Conservation (phyloP, 176 grass and related monocot species). For the Juncus effusus region DNA sequence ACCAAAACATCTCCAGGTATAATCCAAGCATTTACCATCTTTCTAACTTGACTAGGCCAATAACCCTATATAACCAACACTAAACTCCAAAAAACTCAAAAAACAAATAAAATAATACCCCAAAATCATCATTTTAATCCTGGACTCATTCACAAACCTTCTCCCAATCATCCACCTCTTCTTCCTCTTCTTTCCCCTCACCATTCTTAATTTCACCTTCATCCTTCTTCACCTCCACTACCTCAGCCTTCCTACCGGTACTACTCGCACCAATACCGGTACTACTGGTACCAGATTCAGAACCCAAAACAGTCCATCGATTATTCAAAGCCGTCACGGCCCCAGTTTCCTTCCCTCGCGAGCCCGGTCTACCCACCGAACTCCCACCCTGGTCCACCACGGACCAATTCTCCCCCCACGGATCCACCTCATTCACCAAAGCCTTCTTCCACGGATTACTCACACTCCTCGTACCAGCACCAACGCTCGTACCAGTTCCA, state of each 20-base stretch:
- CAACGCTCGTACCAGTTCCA: constrained; percentile 43
- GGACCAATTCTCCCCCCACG: neutral
- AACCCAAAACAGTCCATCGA: constrained; percentile 65
- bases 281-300: constrained; percentile 30
- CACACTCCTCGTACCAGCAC: constrained; percentile 29
- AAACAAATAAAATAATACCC: neutral
- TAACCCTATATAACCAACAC: neutral
- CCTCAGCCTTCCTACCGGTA: constrained; percentile 15
- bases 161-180: constrained; percentile 89
- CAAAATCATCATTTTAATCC: neutral
- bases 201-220: constrained; percentile 17
- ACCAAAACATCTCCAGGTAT: neutral
- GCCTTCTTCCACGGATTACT: constrained; percentile 75
- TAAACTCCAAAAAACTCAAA: constrained; percentile 6
- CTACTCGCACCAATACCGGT: neutral
- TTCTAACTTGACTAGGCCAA: constrained; percentile 6
- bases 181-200: constrained; percentile 29
- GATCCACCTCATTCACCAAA: constrained; percentile 28
- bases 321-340: constrained; percentile 41
- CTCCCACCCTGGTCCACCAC: constrained; percentile 25
- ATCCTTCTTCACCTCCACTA: constrained; percentile 10
- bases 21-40: constrained; percentile 4
- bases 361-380: constrained; percentile 33
- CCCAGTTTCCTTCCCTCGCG: constrained; percentile 21
- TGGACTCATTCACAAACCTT: constrained; percentile 60